A percentile compares a stretch with the other conserved stretches of the same genome.
These are phyloP conservation scores for Linnemannia schmuckeri DNA, from an alignment of 192 early-diverging fungal species.

Conservation along the genomic window DNA sequence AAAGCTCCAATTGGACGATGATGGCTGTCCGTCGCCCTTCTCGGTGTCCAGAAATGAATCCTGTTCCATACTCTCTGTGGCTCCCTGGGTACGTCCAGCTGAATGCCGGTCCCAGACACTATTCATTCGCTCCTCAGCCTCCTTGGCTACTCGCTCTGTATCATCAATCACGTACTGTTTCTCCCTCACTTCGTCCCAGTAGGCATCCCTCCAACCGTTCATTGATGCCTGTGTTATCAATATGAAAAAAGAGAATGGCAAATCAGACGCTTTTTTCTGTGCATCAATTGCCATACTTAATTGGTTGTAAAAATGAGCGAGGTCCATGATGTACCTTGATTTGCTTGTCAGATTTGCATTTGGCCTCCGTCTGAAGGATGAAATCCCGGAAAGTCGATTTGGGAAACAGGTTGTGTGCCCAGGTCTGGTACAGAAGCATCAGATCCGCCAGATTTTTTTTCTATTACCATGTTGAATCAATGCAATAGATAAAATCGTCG, in stretches of 20 bases:
- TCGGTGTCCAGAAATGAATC: not conserved
- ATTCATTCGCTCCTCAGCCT: slow-evolving; percentile 8
- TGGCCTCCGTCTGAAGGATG: slow-evolving; percentile 30
- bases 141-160: slow-evolving; percentile 8
- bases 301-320: not conserved
- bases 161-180: slow-evolving; percentile 2
- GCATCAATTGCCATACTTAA: not conserved
- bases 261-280: too few species aligned
- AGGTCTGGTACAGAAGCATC: slow-evolving; percentile 50
- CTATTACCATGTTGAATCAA: not conserved
- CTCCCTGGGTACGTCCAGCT: not conserved
- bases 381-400: slow-evolving; percentile 45
- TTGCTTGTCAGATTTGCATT: slow-evolving; percentile 39
- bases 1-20: slow-evolving; percentile 1
- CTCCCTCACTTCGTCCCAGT: slow-evolving; percentile 26
- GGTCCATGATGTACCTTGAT: slow-evolving; percentile 22
- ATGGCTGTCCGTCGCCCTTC: not conserved
- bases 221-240: slow-evolving; percentile 19
- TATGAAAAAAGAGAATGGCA: too few species aligned
- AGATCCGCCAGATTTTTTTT: slow-evolving; percentile 40
- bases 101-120: slow-evolving; percentile 24
- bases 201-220: slow-evolving; percentile 50
- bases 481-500: too few species aligned
- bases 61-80: not conserved
- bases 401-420: slow-evolving; percentile 52